phyloP scores from a whole-genome alignment of 441 rosid genomes.

The Gossypium lobatum region DNA sequence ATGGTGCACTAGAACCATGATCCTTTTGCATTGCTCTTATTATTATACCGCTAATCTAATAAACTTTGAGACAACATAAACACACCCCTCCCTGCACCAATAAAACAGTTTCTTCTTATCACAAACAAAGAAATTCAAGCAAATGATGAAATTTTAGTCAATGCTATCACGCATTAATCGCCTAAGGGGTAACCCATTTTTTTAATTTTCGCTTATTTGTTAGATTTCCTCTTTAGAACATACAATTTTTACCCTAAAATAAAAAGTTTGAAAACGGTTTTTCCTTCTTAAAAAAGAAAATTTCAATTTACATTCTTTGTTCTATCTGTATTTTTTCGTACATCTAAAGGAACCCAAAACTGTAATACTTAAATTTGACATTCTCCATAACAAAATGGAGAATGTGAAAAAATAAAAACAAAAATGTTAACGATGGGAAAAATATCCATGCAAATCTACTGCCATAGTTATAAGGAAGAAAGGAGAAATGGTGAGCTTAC shows the following conservation, averaged over 20 bases:
- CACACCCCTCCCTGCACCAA: background rate
- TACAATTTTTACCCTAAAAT: no score
- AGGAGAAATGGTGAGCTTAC: background rate
- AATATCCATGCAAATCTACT: background rate
- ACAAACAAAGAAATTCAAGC: background rate
- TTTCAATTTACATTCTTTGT: no score
- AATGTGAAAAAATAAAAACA: background rate
- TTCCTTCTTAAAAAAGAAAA: no score
- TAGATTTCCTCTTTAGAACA: no score
- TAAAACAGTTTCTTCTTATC: background rate
- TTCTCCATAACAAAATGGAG: background rate
- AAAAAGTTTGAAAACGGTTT: no score
- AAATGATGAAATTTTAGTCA: background rate
- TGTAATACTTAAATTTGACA: background rate
- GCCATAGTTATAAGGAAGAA: background rate
- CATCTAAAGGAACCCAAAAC: background rate
- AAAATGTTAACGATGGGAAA: background rate
- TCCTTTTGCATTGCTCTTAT: constrained; percentile 34
- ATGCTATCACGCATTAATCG: background rate
- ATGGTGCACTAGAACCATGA: constrained; percentile 25
- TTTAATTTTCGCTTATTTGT: background rate
- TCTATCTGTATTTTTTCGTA: background rate
- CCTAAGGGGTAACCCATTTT: background rate
- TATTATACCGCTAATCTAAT: background rate
- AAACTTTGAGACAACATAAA: background rate